Base-by-base conservation (phyloP, 2,329 filamentous ascomycete species). In the Cytospora piceicola region DNA sequence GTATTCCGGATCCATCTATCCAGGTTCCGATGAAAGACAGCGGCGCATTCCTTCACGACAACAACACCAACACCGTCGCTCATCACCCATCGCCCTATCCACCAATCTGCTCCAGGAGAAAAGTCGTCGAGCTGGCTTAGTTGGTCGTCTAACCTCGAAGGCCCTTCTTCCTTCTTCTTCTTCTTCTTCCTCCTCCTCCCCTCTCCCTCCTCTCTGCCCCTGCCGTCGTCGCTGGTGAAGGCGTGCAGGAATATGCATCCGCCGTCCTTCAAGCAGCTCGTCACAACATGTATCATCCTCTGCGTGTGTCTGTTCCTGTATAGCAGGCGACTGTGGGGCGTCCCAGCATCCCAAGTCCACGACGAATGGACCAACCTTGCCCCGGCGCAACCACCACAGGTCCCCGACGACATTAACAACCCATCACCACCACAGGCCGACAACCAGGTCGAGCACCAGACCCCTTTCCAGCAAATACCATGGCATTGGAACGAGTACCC, bases 221-320 rank as follows among this genome's bases (percentile, higher is more conserved):
- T 67, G 57, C 63, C 60, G 52, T 59, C 66, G n/a, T 56, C 36
- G 49, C 51, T 62, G 30, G 58, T 60, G 29, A 62, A 61, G 39
- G 39, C 30, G 58, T 61, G 59, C 29, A 64, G 66, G 46, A 67
- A 65, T 30, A 67, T 67, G 66, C 66, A 67, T 61, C 63, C 63
- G 51, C 63, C 66, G 24, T 65, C 66, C 39, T 65, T 65, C 63
- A 67, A 39, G 58, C 66, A 67, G 66, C 66, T 67, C 51, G 32
- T 65, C 32, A 57, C 61, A 34, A 61, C 55, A 58, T 65, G 49
- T 55, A 59, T 64, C 54, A n/a, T 67, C 58, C 62, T 67, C 54
- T 65, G 57, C 64, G 53, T 63, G 58, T 67, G 66, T 51, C 66
- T 67, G 49, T 67, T 67, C 58, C 63, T 67, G 49, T 67, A 67